These are phyloP conservation scores for Eucalyptus marginata DNA, from an alignment of 345 rosid species.

Conservation along the genomic window DNA sequence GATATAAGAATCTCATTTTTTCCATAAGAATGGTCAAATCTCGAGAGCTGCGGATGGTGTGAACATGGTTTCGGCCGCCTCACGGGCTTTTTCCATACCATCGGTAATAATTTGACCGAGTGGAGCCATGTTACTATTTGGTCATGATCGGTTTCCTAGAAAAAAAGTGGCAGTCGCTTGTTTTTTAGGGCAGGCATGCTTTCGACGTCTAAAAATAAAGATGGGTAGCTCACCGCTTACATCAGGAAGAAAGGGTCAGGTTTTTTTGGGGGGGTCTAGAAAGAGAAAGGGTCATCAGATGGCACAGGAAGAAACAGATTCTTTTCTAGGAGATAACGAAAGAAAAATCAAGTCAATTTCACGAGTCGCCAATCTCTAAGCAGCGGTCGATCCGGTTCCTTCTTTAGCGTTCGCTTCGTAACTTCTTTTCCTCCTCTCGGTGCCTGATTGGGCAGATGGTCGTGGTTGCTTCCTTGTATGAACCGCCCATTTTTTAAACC, in stretches of 20 bases:
- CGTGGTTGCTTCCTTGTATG: neutral
- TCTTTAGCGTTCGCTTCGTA: neutral
- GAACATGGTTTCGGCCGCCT: neutral
- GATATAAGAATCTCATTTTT: neutral
- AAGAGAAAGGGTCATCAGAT: neutral
- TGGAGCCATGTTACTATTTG: neutral
- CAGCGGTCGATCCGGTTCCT: neutral
- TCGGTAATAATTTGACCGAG: neutral
- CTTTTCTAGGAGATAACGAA: neutral
- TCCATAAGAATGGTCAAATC: neutral
- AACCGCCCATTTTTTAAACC: neutral
- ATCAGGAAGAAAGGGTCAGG: neutral
- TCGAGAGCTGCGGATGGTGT: neutral
- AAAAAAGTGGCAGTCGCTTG: neutral
- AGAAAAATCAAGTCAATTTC: neutral
- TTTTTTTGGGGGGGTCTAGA: neutral
- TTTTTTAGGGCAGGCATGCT: neutral
- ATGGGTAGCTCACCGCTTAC: neutral
- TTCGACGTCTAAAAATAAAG: neutral
- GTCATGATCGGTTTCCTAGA: neutral
- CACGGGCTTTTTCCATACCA: neutral
- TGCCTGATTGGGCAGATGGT: neutral
- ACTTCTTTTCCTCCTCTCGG: neutral
- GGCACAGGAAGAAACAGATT: neutral
- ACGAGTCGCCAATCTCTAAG: neutral